Evolutionary conservation across 768 basidiomycete genomes (phyloP).

Genomic region (Leccinellum rugosiceps): DNA sequence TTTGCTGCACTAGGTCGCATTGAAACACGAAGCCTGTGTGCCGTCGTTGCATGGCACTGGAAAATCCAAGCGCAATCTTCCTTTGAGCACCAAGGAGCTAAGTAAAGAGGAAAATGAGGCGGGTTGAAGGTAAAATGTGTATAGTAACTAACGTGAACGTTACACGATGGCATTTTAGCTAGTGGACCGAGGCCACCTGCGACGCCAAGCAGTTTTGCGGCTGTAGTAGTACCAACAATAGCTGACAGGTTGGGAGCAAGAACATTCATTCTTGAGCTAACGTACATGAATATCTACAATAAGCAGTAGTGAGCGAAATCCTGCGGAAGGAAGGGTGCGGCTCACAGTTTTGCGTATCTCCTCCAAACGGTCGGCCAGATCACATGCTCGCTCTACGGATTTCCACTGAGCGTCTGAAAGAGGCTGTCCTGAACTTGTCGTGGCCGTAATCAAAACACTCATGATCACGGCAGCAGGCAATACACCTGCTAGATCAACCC

Average conservation of each 20-base stretch:
- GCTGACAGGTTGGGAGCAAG: slow-evolving; percentile 98
- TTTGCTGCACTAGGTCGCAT: slow-evolving; percentile 79
- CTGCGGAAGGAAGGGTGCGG: background rate
- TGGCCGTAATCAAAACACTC: slow-evolving; percentile 94
- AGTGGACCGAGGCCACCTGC: slow-evolving; percentile 90
- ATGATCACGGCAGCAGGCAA: slow-evolving; percentile 89
- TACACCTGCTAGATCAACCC: slow-evolving; percentile 74
- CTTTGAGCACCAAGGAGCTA: slow-evolving; percentile 92
- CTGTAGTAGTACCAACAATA: slow-evolving; percentile 98
- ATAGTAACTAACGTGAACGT: slow-evolving; percentile 73
- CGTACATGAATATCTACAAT: slow-evolving; percentile 92
- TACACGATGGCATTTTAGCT: slow-evolving; percentile 93
- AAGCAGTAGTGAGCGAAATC: background rate
- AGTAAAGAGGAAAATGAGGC: background rate
- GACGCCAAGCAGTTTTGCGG: slow-evolving; percentile 95
- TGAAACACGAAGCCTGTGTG: slow-evolving; percentile 98
- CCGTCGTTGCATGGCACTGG: slow-evolving; percentile 77
- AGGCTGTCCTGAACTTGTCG: slow-evolving; percentile 78
- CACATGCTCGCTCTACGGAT: slow-evolving; percentile 81
- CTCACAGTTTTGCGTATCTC: slow-evolving; percentile 83
- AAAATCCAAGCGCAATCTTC: slow-evolving; percentile 92
- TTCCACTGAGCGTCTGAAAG: slow-evolving; percentile 71
- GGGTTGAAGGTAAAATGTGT: background rate
- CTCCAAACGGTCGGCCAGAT: slow-evolving; percentile 84
- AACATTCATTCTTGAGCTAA: slow-evolving; percentile 97